Evolutionary conservation across 495 filamentous ascomycete species (phyloP), one percentile per base, ranked within the genome.

Genomic region (Aspergillus leporis): DNA sequence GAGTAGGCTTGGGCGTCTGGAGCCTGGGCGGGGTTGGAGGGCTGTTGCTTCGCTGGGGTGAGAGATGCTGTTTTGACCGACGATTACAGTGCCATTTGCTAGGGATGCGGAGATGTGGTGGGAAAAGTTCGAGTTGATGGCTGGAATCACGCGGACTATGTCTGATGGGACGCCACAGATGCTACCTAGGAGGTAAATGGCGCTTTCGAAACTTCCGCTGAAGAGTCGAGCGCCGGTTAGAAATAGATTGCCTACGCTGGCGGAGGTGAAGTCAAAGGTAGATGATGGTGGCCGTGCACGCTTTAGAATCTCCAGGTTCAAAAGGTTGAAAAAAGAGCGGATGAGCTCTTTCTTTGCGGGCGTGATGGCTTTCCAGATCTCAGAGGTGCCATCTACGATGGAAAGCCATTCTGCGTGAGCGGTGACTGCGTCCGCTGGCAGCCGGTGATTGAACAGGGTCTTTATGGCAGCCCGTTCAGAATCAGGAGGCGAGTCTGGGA

Each of bases 191-290:
- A 94, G 80, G 66, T 91, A 94, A 55, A 95, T 91, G 38, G 88
- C 90, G 41, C 85, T 87, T 66, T 92, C 90, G 55, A 93, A 88
- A 31, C 86, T 88, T 31, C 91, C 91, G 5, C 88, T 87, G 69
- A 93, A 93, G 36, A 94, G 80, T 0, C 91, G 83, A 3, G 89
- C 90, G 23, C 91, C 83, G 9, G 94, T 96, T 53, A 98, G 74
- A 72, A 98, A 98, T 30, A 98, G 74, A 69, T 98, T 98, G 19
- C 93, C 93, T n/a, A 96, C 88, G 53, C 88, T 91, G 9, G 93
- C 94, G 28, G 85, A 85, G 25, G 89, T 84, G 67, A 97, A 98
- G 71, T 94, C 90, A 70, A 96, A 98, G 21, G 86, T 87, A 25
- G 85, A 89, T 19, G 79, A 83, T 5, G 90, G 90, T 5, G 85